These are phyloP conservation scores for Trypanosoma rangeli DNA, from an alignment of 208 protist species.

Conservation along the genomic window DNA sequence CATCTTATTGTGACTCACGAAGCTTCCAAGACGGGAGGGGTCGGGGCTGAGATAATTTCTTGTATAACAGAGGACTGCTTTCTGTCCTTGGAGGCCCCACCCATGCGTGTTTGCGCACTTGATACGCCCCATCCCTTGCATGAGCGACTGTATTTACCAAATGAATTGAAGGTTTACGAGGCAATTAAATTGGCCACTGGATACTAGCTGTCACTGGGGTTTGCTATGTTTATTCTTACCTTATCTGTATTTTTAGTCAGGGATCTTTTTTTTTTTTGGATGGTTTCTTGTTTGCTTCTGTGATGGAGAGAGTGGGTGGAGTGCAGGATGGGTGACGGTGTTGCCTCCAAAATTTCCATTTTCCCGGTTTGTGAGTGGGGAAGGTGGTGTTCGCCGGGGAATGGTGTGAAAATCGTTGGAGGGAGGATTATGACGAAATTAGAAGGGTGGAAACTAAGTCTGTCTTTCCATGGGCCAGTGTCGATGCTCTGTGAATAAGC, in stretches of 20 bases:
- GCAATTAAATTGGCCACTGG: conserved; percentile 52
- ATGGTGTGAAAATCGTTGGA: too few species aligned
- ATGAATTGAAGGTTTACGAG: conserved; percentile 88
- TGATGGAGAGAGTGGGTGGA: too few species aligned
- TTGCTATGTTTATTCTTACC: not conserved
- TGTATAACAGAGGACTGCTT: conserved; percentile 94
- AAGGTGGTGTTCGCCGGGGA: too few species aligned
- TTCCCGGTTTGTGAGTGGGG: too few species aligned
- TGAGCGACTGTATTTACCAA: conserved; percentile 95
- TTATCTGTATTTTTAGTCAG: not conserved
- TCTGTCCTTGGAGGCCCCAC: conserved; percentile 94
- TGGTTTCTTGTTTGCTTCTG: too few species aligned
- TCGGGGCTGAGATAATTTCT: conserved; percentile 94
- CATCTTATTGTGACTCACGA: conserved; percentile 93
- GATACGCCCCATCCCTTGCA: conserved; percentile 97
- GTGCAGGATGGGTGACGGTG: too few species aligned
- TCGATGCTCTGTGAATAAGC: too few species aligned
- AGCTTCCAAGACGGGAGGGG: conserved; percentile 93
- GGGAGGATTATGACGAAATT: too few species aligned
- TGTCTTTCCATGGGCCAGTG: too few species aligned
- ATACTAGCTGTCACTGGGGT: conserved; percentile 30
- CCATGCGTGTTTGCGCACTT: conserved; percentile 95
- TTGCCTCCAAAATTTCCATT: too few species aligned
- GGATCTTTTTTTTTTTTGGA: not conserved
- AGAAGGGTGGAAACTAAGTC: too few species aligned